Base-by-base conservation (phyloP, 2,329 filamentous ascomycete genomes). In the Neonectria faginata region DNA sequence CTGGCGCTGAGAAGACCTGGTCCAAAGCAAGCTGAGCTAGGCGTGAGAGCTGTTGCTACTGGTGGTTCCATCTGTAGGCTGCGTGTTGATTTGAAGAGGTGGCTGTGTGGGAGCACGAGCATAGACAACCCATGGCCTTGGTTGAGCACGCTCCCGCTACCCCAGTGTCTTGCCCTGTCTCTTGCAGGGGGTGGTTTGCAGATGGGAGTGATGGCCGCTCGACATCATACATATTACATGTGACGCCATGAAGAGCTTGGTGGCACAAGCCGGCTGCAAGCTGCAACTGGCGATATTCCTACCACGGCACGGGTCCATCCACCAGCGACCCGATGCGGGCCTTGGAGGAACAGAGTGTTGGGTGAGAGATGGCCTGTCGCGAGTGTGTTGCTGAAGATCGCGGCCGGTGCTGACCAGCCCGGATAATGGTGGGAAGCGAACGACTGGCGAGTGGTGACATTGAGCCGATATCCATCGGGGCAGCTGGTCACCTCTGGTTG, bases 41-140 rank as follows among this genome's bases (percentile, higher is more conserved):
- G 36, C 20, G 22, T 22, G 47, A 47, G 44, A 45, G 44, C 16
- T n/a, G 45, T 54, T 57, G 58, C 53, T 54, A 62, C 48, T 62
- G 53, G 62, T 57, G 39, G 22, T 48, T 42, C n/a, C 53, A 31
- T 57, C 31, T 2, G 47, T 36, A 58, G 25, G 60, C 44, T 52
- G 42, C 36, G 27, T 25, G 52, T 29, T 61, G 45, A 42, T 51
- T 65, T 57, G 57, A 45, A 56, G 53, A 20, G 29, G 42, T 56
- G 59, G 59, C 44, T 60, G 48, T 53, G 39, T 62, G n/a, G 54
- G 47, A 62, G 48, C 54, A 14, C 31, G 41, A 62, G 42, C 50
- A 52, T 54, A 42, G 59, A 39, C 27, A 44, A 59, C 33, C 57
- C 52, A 53, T 36, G 53, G 55, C 25, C 27, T 55, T 42, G 62